Evolutionary conservation across 2,329 filamentous ascomycete species (phyloP).

Genomic region (Neurospora crassa): DNA sequence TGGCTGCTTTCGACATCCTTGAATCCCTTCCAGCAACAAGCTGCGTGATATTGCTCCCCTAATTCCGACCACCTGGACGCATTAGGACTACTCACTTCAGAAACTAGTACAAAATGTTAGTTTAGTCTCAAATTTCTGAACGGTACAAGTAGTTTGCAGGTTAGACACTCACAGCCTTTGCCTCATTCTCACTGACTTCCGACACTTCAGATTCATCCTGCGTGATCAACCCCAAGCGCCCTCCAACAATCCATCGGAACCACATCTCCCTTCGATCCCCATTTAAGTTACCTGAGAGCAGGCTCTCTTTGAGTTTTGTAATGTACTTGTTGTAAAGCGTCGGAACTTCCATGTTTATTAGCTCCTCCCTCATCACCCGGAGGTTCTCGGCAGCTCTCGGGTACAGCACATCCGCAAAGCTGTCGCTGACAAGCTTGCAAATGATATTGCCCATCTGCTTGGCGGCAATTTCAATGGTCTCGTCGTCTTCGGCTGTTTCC

Average conservation of each 20-base stretch:
- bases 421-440: slow-evolving; percentile 56
- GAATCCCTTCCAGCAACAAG: background rate
- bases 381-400: slow-evolving; percentile 66
- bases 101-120: background rate
- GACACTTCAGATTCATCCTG: slow-evolving; percentile 52
- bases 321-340: slow-evolving; percentile 68
- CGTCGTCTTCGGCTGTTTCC: slow-evolving; percentile 46
- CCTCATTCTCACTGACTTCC: slow-evolving; percentile 59
- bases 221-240: slow-evolving; percentile 65
- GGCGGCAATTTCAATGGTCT: slow-evolving; percentile 55
- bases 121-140: background rate
- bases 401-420: slow-evolving; percentile 68
- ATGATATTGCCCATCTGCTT: slow-evolving; percentile 69
- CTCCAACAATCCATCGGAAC: slow-evolving; percentile 55
- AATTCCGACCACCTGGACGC: background rate
- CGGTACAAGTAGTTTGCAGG: background rate
- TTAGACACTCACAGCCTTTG: slow-evolving; percentile 40
- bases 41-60: background rate
- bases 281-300: slow-evolving; percentile 60
- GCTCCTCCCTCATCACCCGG: slow-evolving; percentile 66
- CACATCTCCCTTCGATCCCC: slow-evolving; percentile 78
- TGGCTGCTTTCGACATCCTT: background rate
- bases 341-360: slow-evolving; percentile 67
- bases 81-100: background rate
- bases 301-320: slow-evolving; percentile 57